phyloP scores from a whole-genome alignment of 1,139 yeast species.

The Suhomyces anneliseae region DNA sequence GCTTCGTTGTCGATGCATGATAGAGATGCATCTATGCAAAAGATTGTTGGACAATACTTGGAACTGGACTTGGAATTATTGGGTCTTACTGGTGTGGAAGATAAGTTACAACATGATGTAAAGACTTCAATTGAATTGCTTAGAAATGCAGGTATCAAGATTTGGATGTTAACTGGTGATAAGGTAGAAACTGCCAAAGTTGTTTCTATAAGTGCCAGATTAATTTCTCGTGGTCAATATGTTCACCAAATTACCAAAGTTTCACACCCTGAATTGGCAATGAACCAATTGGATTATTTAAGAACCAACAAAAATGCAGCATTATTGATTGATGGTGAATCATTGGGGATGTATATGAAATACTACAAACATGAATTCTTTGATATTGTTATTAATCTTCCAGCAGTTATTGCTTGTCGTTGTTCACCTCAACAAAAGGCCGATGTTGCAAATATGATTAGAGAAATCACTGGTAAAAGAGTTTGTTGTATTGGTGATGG shows the following conservation, averaged over 20 bases:
- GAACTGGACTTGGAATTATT: conserved; percentile 83
- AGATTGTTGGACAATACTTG: conserved; percentile 63
- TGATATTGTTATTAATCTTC: conserved; percentile 69
- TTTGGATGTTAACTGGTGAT: conserved; percentile 99
- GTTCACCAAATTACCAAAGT: conserved; percentile 82
- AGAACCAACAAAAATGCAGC: conserved; percentile 69
- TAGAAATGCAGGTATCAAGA: conserved; percentile 93
- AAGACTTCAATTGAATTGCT: conserved; percentile 88
- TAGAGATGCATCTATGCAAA: conserved; percentile 73
- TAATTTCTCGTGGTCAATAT: conserved; percentile 90
- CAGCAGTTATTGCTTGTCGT: conserved; percentile 95
- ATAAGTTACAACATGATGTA: conserved; percentile 86
- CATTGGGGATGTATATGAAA: conserved; percentile 67
- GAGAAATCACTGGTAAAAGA: conserved; percentile 77
- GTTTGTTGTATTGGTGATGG: conserved; percentile 99
- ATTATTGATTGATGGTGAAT: conserved; percentile 90
- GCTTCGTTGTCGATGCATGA: conserved; percentile 80
- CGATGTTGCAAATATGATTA: conserved; percentile 81
- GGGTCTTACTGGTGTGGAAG: conserved; percentile 98
- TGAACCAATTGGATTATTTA: conserved; percentile 71
- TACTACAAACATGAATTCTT: conserved; percentile 71
- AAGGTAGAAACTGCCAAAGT: conserved; percentile 98
- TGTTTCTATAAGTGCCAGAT: conserved; percentile 90
- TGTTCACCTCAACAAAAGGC: conserved; percentile 99
- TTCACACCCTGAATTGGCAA: conserved; percentile 59